phyloP scores from a whole-genome alignment of 768 basidiomycete genomes.

The Austroboletus eburneus region DNA sequence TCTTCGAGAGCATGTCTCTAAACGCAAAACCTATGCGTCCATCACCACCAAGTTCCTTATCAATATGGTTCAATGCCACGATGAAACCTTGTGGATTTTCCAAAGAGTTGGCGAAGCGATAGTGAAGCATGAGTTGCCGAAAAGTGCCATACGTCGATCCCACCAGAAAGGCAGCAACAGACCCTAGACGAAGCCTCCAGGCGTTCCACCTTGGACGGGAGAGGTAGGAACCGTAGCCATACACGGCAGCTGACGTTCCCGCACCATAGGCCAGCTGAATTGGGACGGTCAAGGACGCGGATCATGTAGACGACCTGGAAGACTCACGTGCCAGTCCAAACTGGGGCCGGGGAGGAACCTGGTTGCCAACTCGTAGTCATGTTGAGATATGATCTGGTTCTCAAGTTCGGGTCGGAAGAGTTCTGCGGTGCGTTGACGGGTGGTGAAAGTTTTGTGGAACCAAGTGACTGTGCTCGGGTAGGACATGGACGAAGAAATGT shows the following conservation, averaged over 20 bases:
- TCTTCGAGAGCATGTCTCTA: slow-evolving; percentile 20
- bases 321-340: slow-evolving; percentile 42
- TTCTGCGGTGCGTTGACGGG: slow-evolving; percentile 31
- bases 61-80: slow-evolving; percentile 27
- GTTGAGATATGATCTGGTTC: slow-evolving; percentile 25
- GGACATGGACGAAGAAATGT: slow-evolving; percentile 21
- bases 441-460: slow-evolving; percentile 43
- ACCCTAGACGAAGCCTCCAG: slow-evolving; percentile 23
- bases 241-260: slow-evolving; percentile 22
- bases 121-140: slow-evolving; percentile 27
- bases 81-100: slow-evolving; percentile 31
- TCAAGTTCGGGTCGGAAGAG: slow-evolving; percentile 31
- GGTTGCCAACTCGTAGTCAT: slow-evolving; percentile 55
- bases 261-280: slow-evolving; percentile 20
- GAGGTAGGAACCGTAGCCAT: slow-evolving; percentile 23
- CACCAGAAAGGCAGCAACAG: slow-evolving; percentile 20
- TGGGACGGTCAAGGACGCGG: too few relatives aligned
- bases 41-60: slow-evolving; percentile 29
- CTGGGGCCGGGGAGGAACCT: slow-evolving; percentile 50
- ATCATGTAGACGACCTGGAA: slow-evolving; percentile 6
- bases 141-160: slow-evolving; percentile 34
- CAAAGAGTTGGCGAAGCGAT: slow-evolving; percentile 28
- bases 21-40: slow-evolving; percentile 27
- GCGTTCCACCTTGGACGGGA: slow-evolving; percentile 27
- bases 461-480: slow-evolving; percentile 30